phyloP scores from a whole-genome alignment of 139 green algal genomes.

The Zygnema circumcarinatum region DNA sequence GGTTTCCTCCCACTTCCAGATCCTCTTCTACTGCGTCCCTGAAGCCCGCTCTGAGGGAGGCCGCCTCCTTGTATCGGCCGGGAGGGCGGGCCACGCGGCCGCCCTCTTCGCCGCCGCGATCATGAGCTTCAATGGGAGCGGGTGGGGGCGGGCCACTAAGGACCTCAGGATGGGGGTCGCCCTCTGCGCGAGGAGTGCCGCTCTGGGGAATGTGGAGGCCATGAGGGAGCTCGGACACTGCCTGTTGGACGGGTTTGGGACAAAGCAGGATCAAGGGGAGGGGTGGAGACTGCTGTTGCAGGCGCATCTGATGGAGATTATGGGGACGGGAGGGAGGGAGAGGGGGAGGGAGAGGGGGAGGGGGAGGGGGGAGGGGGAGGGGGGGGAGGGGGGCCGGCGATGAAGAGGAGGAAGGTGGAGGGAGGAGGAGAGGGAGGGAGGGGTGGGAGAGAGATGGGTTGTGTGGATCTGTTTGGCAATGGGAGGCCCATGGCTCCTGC shows the following conservation, averaged over 20 bases:
- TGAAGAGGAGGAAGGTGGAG: not conserved
- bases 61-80: slow-evolving; percentile 18
- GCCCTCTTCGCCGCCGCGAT: slow-evolving; percentile 50
- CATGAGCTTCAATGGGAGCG: slow-evolving; percentile 60
- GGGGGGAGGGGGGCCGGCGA: not conserved
- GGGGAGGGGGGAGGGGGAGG: not conserved
- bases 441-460: not conserved
- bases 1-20: not conserved
- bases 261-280: slow-evolving; percentile 33
- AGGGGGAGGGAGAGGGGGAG: not conserved
- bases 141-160: slow-evolving; percentile 6
- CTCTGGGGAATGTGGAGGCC: slow-evolving; percentile 18
- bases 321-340: not conserved
- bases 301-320: slow-evolving; percentile 35
- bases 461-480: slow-evolving; percentile 5
- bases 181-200: slow-evolving; percentile 36
- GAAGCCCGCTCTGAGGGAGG: not conserved
- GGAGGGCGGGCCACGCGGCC: slow-evolving; percentile 14
- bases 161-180: slow-evolving; percentile 19
- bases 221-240: slow-evolving; percentile 59
- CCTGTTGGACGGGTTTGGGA: slow-evolving; percentile 56
- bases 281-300: slow-evolving; percentile 48
- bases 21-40: slow-evolving; percentile 35
- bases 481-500: not conserved
- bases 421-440: not conserved